phyloP scores from a whole-genome alignment of 2,329 filamentous ascomycete genomes.

The Bretziella fagacearum region DNA sequence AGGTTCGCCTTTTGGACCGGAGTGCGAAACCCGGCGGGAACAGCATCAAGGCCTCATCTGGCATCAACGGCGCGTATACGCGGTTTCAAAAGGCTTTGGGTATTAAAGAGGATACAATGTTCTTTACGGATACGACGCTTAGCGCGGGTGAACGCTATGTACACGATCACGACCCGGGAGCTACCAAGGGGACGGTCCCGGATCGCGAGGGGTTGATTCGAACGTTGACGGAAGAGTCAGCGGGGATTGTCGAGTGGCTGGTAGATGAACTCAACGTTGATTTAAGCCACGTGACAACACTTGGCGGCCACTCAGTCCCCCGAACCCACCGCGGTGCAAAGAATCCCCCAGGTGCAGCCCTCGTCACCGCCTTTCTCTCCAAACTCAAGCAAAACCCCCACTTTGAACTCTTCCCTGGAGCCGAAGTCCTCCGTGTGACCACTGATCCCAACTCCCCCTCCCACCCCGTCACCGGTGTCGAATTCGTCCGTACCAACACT shows the following conservation, averaged over 20 bases:
- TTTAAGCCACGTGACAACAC: slow-evolving; percentile 37
- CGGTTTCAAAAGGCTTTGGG: slow-evolving; percentile 31
- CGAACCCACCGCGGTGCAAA: slow-evolving; percentile 41
- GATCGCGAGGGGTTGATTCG: slow-evolving; percentile 30
- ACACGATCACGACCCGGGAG: slow-evolving; percentile 14
- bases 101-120: slow-evolving; percentile 22
- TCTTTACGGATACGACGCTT: slow-evolving; percentile 38
- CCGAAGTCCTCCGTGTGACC: slow-evolving; percentile 36
- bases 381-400: slow-evolving; percentile 30
- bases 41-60: slow-evolving; percentile 49
- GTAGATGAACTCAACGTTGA: slow-evolving; percentile 40
- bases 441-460: slow-evolving; percentile 16
- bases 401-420: slow-evolving; percentile 35
- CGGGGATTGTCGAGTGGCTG: slow-evolving; percentile 38
- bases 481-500: slow-evolving; percentile 23
- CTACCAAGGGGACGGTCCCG: slow-evolving; percentile 17
- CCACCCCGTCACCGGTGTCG: slow-evolving; percentile 32
- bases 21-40: slow-evolving; percentile 44
- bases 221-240: slow-evolving; percentile 31
- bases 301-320: slow-evolving; percentile 41
- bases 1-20: slow-evolving; percentile 42
- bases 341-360: slow-evolving; percentile 40
- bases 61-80: slow-evolving; percentile 46
- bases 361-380: slow-evolving; percentile 36
- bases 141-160: slow-evolving; percentile 34